phyloP scores from a whole-genome alignment of 345 rosid genomes.

The Carallia pectinifolia region DNA sequence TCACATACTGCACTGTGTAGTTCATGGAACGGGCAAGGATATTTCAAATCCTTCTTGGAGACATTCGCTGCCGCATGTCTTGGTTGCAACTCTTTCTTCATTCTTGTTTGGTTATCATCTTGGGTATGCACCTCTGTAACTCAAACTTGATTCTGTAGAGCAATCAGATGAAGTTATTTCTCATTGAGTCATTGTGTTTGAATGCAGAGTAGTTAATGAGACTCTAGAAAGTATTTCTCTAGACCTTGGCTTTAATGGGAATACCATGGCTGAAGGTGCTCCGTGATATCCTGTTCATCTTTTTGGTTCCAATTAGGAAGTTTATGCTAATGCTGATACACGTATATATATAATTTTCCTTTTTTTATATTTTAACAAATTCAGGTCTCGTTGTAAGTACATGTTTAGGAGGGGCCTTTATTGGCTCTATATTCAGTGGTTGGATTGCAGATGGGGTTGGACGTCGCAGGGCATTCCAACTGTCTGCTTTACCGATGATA shows the following conservation, averaged over 20 bases:
- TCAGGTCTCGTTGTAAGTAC: constrained; percentile 90
- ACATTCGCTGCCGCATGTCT: constrained; percentile 71
- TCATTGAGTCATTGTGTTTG: constrained; percentile 9
- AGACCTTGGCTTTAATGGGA: constrained; percentile 85
- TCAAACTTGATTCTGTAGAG: constrained; percentile 1
- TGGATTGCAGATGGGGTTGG: constrained; percentile 91
- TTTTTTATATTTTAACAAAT: constrained; percentile 14
- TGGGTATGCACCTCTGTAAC: constrained; percentile 48
- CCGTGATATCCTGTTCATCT: constrained; percentile 1
- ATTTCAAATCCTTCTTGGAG: constrained; percentile 74
- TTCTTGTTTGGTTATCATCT: constrained; percentile 89
- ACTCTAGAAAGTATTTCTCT: constrained; percentile 83
- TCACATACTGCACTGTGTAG: constrained; percentile 30
- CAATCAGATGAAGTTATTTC: background rate
- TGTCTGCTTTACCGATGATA: constrained; percentile 86
- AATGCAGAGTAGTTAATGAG: constrained; percentile 85
- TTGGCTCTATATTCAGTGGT: constrained; percentile 86
- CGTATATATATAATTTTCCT: background rate
- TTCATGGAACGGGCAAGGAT: constrained; percentile 56
- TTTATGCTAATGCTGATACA: constrained; percentile 19
- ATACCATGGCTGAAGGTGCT: constrained; percentile 83
- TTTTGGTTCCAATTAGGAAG: constrained; percentile 17
- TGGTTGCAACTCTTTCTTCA: constrained; percentile 72
- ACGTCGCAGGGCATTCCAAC: constrained; percentile 87
- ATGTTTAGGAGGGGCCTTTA: constrained; percentile 88